Conservation (phyloP, 148 eudicot species). For the Drosera capensis region DNA sequence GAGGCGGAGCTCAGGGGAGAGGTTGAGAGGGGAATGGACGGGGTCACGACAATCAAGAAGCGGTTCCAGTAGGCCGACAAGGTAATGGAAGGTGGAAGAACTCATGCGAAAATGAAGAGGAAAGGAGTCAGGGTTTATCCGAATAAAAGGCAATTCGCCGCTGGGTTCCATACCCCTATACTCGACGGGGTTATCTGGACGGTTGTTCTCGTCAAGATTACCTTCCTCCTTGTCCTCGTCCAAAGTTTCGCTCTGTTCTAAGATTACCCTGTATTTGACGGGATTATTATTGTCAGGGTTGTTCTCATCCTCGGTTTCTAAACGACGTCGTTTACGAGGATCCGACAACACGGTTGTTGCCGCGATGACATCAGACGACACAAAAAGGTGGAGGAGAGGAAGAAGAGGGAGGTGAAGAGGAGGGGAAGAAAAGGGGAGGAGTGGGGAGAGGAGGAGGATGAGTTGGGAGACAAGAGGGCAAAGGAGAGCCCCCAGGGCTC, state of each 20-base stretch:
- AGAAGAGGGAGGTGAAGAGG: slow-evolving; percentile 28
- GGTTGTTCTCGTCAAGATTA: background rate
- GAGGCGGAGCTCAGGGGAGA: slow-evolving; percentile 48
- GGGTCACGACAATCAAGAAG: slow-evolving; percentile 89
- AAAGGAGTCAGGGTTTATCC: slow-evolving; percentile 43
- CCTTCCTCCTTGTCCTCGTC: too few relatives aligned
- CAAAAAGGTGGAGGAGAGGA: slow-evolving; percentile 6
- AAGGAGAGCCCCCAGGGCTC: slow-evolving; percentile 40
- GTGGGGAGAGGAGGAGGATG: slow-evolving; percentile 30
- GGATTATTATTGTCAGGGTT: too few relatives aligned
- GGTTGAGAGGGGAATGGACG: slow-evolving; percentile 20
- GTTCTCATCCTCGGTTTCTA: slow-evolving; percentile 5
- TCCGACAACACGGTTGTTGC: slow-evolving; percentile 11
- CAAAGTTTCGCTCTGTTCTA: too few relatives aligned
- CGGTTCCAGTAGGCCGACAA: slow-evolving; percentile 63
- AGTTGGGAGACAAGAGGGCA: slow-evolving; percentile 53
- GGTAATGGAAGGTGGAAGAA: slow-evolving; percentile 66
- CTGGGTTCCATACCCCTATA: slow-evolving; percentile 16
- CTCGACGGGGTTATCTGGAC: background rate
- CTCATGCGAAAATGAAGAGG: slow-evolving; percentile 38
- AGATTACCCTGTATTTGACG: too few relatives aligned
- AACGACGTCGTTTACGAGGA: slow-evolving; percentile 5
- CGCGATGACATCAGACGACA: slow-evolving; percentile 5
- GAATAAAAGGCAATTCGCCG: slow-evolving; percentile 22
- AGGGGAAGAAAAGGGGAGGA: slow-evolving; percentile 38